Evolutionary conservation across 2,329 filamentous ascomycete genomes (phyloP), one percentile per base, ranked within the genome.

Genomic region (Ascocoryne sarcoides): DNA sequence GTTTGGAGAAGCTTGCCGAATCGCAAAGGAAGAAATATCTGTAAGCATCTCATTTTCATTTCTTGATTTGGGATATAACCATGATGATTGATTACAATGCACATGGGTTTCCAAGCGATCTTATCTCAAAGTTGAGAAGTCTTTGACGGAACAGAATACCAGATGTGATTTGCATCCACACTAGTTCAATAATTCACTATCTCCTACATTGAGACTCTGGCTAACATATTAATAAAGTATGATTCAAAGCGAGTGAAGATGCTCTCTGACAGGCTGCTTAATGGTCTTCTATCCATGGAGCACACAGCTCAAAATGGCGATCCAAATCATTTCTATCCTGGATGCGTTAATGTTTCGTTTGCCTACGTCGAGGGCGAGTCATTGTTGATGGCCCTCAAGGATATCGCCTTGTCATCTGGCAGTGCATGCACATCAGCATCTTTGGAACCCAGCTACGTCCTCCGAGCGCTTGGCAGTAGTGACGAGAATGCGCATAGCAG

Each of bases 291-390:
- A 15, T 65, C 85, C 4, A 76, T 98, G 68, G 92, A 96, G 62
- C 92, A 98, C 65, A 95, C 92, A 2, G 76, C 74, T 7, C 80
- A 95, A 54, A 98, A 98, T 57, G 92, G 92, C 37, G 87, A 92
- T 53, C 73, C 80, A 2, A 65, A 82, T 4, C 73, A 77, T 38
- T 93, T 93, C 63, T 98, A 98, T 61, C 88, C 92, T 2, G 92
- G 92, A 48, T 98, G 92, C 55, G 90, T 98, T 46, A 98, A 98
- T 62, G 84, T 98, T 9, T 98, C 92, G 0, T 98, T 98, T 59
- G 90, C 92, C 23, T 98, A 98, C 57, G 88, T 98, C 4, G 92
- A 98, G 65, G 92, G 92, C 52, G 92, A 98, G 65, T 96, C 92
- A 2, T 80, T 98, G 1, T 74, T 98, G 48, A 98, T 98, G 92